Base-by-base conservation (phyloP, 495 filamentous ascomycete species). In the Neurospora sp. region DNA sequence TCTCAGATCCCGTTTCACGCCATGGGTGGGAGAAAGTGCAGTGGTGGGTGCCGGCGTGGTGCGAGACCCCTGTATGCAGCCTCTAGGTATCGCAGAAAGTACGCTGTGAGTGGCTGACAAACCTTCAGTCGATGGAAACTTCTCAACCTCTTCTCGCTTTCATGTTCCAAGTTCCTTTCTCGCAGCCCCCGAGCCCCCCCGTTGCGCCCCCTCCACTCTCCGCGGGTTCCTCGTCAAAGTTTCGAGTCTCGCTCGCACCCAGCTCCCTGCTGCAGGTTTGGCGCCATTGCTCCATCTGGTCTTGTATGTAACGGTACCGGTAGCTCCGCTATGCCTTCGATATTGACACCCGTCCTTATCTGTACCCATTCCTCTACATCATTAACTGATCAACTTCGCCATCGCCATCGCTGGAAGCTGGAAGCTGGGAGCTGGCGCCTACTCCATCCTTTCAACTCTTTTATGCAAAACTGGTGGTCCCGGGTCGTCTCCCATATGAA, bases 321-420 rank as follows among this genome's bases (percentile, higher is more conserved):
- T 2, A 31, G 54, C 54, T 62, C 54, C 54, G 54, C 54, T 34
- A 62, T 62, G 54, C 21, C 13, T 31, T 62, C 28, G 54, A 62
- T 62, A 34, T 62, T 62, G 24, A 31, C 54, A 62, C 54, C 54
- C 5, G 28, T 62, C 54, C 54, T 31, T 31, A 62, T 62, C 6
- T 28, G 54, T 19, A 31, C 54, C 17, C 54, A 19, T 62, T 34
- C 54, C 24, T 62, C 24, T 62, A 62, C 54, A 62, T 19, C n/a
- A 62, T 62, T 34, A 62, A 31, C 54, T 19, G 54, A 62, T 62
- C 54, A 28, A 62, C 54, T 7, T 62, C 24, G 54, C 70, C 69
- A 72, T 24, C 71, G 74, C 78, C 74, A 76, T 72, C 75, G 71
- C 75, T 71, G 73, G 73, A 73, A 77, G 75, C 39, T 77, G 76